phyloP scores from a whole-genome alignment of 148 eudicot species.

The Camellia japonica region DNA sequence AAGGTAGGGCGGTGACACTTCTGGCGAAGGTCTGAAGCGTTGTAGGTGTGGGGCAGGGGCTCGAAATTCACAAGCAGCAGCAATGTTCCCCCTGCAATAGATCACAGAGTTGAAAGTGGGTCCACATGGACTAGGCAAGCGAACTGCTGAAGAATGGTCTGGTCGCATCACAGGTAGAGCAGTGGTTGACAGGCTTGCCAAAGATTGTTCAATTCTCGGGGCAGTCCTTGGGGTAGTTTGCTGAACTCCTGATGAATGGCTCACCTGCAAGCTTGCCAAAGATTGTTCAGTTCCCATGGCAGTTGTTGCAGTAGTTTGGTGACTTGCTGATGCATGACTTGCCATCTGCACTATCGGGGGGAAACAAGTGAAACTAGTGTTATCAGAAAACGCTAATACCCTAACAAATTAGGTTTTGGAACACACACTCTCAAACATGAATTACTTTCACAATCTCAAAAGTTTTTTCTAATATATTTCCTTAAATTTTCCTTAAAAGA shows the following conservation, averaged over 20 bases:
- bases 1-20: background rate
- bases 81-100: background rate
- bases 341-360: background rate
- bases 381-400: too few relatives aligned
- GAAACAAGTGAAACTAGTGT: too few relatives aligned
- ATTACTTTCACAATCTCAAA: too few relatives aligned
- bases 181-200: background rate
- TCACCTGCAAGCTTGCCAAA: too few relatives aligned
- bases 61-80: constrained; percentile 10
- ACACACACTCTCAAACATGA: too few relatives aligned
- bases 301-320: background rate
- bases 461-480: too few relatives aligned
- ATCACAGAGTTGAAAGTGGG: background rate
- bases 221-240: too few relatives aligned
- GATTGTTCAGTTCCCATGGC: background rate
- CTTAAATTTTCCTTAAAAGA: too few relatives aligned
- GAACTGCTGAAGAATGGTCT: background rate
- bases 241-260: too few relatives aligned
- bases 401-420: too few relatives aligned
- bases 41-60: constrained; percentile 37
- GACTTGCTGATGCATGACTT: too few relatives aligned
- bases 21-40: background rate
- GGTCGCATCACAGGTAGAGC: background rate
- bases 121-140: background rate
- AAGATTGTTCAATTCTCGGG: too few relatives aligned